Conservation (phyloP, 1,284 basidiomycete species). For the Veloboletus limbatus region DNA sequence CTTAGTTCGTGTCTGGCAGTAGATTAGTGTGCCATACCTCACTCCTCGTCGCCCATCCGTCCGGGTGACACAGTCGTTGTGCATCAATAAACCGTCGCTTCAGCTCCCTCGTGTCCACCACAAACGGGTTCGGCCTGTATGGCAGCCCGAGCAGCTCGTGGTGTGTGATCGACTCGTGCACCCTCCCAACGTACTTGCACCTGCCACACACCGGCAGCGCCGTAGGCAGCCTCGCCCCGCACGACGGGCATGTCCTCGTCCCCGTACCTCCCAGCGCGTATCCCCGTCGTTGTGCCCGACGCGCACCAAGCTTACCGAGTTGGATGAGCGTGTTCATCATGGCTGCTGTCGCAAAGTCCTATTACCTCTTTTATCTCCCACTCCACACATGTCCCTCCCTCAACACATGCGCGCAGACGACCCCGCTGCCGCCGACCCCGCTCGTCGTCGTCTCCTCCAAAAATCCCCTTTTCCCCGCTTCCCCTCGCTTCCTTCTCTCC, state of each 20-base stretch:
- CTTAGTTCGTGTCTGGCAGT: constrained; percentile 10
- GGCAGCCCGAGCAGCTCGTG: constrained; percentile 63
- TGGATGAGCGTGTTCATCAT: constrained; percentile 16
- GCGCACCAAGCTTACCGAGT: constrained; percentile 13
- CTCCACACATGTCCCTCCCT: constrained; percentile 25
- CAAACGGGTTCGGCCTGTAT: constrained; percentile 62
- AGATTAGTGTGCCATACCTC: constrained; percentile 25
- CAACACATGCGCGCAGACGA: constrained; percentile 36
- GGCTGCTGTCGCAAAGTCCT: neutral
- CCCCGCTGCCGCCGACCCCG: constrained; percentile 40
- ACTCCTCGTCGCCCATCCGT: constrained; percentile 68
- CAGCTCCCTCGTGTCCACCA: constrained; percentile 52
- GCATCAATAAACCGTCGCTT: constrained; percentile 62
- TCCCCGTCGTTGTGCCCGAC: constrained; percentile 18
- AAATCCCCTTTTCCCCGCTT: constrained; percentile 34
- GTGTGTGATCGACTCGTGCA: constrained; percentile 50
- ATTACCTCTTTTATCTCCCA: constrained; percentile 12
- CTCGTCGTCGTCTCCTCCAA: constrained; percentile 41
- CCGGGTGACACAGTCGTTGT: constrained; percentile 79
- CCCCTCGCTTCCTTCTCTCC: constrained; percentile 31
- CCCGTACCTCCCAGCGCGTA: constrained; percentile 5
- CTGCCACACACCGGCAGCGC: constrained; percentile 64
- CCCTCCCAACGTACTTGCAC: constrained; percentile 61
- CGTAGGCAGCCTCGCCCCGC: constrained; percentile 54
- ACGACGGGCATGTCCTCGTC: constrained; percentile 52